Base-by-base conservation (phyloP, 2,329 filamentous ascomycete species). In the Fusarium veterinarium region DNA sequence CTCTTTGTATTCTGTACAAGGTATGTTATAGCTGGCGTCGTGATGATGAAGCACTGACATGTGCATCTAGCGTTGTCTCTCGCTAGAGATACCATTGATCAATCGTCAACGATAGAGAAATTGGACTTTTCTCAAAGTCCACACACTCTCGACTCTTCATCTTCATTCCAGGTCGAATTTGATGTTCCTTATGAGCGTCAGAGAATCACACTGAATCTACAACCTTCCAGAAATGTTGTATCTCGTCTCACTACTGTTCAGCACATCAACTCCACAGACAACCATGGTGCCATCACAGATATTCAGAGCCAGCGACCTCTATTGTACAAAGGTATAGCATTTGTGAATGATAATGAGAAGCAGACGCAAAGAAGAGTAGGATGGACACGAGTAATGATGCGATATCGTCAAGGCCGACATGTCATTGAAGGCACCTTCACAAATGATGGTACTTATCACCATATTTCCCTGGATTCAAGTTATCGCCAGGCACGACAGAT, bases 401-500 rank as follows among this genome's bases (percentile, higher is more conserved):
- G 72, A 20, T 19, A 53, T 25, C 46, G 57, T 11, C 40, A 57
- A 16, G 51, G 66, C 0, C 38, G 37, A 20, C 45, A 64, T 13
- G 25, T 72, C 0, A 58, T 76, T 6, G 74, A 76, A 3, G 74
- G 74, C 2, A 73, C 72, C 1, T 76, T 75, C 16, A 76, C 55
- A 19, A 60, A 75, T 25, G 55, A 64, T 5, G 55, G 63, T n/a
- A 46, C 63, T 1, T 56, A 66, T 11, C 67, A 70, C 5, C 72
- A 76, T 19, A 67, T 76, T 9, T 64, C 73, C 2, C 30, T 72
- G 1, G 72, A 69, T 13, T 75, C 74, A 2, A 70, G 64, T 30
- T 58, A 69, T 19, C 48, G 64, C n/a, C 56, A 42, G n/a, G 38
- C 38, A 4, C 60, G 51, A 25, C 33, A 37, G 16, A 31, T n/a